Conservation (phyloP, 257 asterid genomes). For the Apocynum venetum region DNA sequence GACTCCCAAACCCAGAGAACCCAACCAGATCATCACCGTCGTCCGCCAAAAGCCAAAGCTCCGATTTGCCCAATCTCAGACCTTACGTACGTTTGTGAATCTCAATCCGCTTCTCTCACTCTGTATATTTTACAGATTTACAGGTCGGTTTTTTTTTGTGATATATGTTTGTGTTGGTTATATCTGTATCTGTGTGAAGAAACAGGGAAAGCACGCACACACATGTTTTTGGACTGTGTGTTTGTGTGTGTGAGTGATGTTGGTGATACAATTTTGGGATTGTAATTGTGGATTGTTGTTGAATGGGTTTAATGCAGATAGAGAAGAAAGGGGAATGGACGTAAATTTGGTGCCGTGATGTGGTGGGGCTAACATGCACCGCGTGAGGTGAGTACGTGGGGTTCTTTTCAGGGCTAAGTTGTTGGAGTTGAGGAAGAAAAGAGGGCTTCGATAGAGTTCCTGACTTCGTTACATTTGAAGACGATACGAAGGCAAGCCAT, state of each 20-base stretch:
- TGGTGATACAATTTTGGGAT: constrained; percentile 6
- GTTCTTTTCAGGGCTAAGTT: background rate
- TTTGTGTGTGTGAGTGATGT: background rate
- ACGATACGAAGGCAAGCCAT: constrained; percentile 27
- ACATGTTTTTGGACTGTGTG: background rate
- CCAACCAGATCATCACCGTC: constrained; percentile 19
- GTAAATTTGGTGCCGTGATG: constrained; percentile 46
- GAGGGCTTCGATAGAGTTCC: background rate
- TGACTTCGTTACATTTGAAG: background rate
- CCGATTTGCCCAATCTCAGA: constrained; percentile 20
- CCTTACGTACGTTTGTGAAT: constrained; percentile 4
- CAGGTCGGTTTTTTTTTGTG: constrained; percentile 12
- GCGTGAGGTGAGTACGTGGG: constrained; percentile 27
- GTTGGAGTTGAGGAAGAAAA: constrained; percentile 9
- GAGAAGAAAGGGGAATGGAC: constrained; percentile 43
- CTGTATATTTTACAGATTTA: constrained; percentile 16
- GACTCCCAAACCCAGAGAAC: constrained; percentile 39
- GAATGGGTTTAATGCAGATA: constrained; percentile 54
- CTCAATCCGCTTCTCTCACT: background rate
- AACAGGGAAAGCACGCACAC: background rate
- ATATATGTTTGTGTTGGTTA: background rate
- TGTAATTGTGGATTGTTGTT: constrained; percentile 25
- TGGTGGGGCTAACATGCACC: constrained; percentile 64
- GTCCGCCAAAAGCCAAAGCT: constrained; percentile 17
- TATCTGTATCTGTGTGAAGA: background rate